Conservation (phyloP, 768 basidiomycete species). For the Podaxis sp. region DNA sequence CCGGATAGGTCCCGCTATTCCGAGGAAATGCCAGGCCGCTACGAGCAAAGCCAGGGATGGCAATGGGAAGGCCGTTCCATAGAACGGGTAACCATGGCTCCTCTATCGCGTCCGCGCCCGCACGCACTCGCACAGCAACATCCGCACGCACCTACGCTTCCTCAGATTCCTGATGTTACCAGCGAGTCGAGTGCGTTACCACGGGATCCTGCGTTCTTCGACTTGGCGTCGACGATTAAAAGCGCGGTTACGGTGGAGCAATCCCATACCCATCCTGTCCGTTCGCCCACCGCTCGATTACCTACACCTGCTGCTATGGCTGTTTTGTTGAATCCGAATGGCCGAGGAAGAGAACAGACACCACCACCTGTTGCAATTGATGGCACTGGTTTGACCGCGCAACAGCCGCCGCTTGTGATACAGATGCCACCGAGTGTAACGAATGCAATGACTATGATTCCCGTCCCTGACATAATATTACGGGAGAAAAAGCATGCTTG, state of each 20-base stretch:
- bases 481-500: slow-evolving; percentile 77
- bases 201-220: slow-evolving; percentile 7
- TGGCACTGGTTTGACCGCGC: slow-evolving; percentile 11
- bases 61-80: slow-evolving; percentile 11
- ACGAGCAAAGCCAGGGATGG: slow-evolving; percentile 22
- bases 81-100: slow-evolving; percentile 15
- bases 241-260: slow-evolving; percentile 12
- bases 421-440: slow-evolving; percentile 8
- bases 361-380: slow-evolving; percentile 11
- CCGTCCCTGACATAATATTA: slow-evolving; percentile 32
- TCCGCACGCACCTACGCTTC: slow-evolving; percentile 13
- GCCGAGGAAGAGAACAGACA: slow-evolving; percentile 28
- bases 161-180: slow-evolving; percentile 6
- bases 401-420: slow-evolving; percentile 9
- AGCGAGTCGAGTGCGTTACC: slow-evolving; percentile 1
- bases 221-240: slow-evolving; percentile 13
- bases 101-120: slow-evolving; percentile 12
- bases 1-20: slow-evolving; percentile 26
- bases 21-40: slow-evolving; percentile 40
- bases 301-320: slow-evolving; percentile 50
- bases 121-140: slow-evolving; percentile 14
- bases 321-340: slow-evolving; percentile 37
- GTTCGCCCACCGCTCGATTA: slow-evolving; percentile 38
- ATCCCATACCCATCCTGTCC: slow-evolving; percentile 17
- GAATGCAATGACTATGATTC: not conserved